A percentile compares a stretch with the other conserved stretches of the same genome.
phyloP scores from a whole-genome alignment of 768 basidiomycete genomes.

The Lentinula detonsa region DNA sequence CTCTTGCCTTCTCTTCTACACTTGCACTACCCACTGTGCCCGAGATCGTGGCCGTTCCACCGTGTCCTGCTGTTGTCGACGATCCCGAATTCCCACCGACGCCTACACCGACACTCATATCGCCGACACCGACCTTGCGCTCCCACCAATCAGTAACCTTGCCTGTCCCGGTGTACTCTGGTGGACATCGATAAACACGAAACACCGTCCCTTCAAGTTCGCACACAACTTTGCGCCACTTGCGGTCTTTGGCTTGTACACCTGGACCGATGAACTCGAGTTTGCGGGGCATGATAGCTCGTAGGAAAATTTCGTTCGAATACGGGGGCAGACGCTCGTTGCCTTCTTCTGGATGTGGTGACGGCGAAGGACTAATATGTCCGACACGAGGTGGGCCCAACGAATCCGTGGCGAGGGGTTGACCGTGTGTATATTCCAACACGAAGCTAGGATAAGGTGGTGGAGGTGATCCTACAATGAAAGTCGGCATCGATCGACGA shows the following conservation, averaged over 20 bases:
- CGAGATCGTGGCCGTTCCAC: background rate
- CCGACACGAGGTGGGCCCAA: conserved; percentile 11
- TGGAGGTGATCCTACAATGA: conserved; percentile 49
- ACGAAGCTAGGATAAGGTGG: conserved; percentile 62
- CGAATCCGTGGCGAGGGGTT: background rate
- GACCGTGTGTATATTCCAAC: conserved; percentile 12
- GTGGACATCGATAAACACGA: conserved; percentile 57
- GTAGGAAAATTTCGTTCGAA: conserved; percentile 74
- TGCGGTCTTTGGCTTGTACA: conserved; percentile 81
- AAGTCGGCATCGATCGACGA: conserved; percentile 69
- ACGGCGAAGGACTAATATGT: background rate
- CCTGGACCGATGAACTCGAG: conserved; percentile 88
- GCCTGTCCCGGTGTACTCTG: conserved; percentile 39
- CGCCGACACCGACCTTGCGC: conserved; percentile 66
- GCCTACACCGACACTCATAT: conserved; percentile 28
- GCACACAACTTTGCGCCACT: conserved; percentile 86
- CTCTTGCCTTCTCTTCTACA: background rate
- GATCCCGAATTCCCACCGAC: conserved; percentile 11
- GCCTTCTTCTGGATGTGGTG: conserved; percentile 22
- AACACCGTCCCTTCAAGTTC: conserved; percentile 92
- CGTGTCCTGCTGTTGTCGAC: conserved; percentile 1
- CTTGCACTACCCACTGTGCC: background rate
- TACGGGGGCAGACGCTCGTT: conserved; percentile 76
- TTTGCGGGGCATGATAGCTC: conserved; percentile 81
- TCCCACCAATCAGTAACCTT: conserved; percentile 76